Base-by-base conservation (phyloP, 306 rosid species). In the Quercus suber region DNA sequence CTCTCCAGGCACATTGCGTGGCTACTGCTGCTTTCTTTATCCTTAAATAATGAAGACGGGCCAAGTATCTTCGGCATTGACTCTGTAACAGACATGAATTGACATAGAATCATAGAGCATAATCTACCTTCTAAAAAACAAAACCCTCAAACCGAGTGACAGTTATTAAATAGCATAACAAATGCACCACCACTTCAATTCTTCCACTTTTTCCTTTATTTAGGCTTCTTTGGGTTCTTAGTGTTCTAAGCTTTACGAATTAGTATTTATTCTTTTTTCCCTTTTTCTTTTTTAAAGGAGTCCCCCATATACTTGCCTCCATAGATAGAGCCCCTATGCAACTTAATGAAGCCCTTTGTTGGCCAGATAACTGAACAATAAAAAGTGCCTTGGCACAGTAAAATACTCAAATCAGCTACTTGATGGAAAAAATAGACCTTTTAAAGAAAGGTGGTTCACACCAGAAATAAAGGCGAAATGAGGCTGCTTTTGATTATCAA, bases 1-100 rank as follows among this genome's bases (percentile, higher is more conserved):
- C 86, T 75, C 99, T 90, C 89, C 90, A 83, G 55, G 79, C 81
- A 86, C 97, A 90, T 78, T 95, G 99, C 59, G 76, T 71, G 41
- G 49, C 31, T n/a, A 95, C 69, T 43, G 92, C 75, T 71, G 92
- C 92, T 83, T 82, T 89, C 83, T 72, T 93, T 57, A 85, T 56
- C 78, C 74, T 83, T 79, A 75, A 8, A 83, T 52, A 92, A 56
- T 57, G 74, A 69, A 20, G 23, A 73, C 15, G 82, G 7, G 84
- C 85, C 45, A 78, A 71, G 80, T 85, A 75, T 79, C 84, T 55
- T 83, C 92, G 90, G 74, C 81, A 81, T 63, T 73, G 87, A 79
- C 86, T 84, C 99, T 95, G 86, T 41, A 53, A 82, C 70, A 81
- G 70, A 74, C 60, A 58, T 21, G 60, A 72, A 55, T 30, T 12